A percentile compares a stretch with the other conserved stretches of the same genome.
Evolutionary conservation across 1,139 yeast species (phyloP).

Genomic region (Kurtzmaniella quercitrusa): DNA sequence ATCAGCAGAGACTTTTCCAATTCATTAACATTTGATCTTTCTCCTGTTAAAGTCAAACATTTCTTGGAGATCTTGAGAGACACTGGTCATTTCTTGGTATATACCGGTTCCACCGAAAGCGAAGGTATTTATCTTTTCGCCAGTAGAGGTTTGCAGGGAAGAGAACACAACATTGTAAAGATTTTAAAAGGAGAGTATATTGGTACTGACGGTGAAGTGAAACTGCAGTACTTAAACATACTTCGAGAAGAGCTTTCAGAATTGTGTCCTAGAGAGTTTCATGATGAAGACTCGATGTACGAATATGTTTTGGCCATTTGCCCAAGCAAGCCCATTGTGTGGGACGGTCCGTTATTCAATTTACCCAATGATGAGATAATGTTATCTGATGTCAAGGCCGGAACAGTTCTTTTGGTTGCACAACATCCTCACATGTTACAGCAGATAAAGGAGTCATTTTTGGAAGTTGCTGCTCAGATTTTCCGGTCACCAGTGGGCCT

Average conservation of each 20-base stretch:
- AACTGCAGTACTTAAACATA: conserved; percentile 28
- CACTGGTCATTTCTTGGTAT: conserved; percentile 74
- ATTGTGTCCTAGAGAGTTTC: conserved; percentile 8
- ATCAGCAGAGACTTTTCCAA: conserved; percentile 74
- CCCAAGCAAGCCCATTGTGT: conserved; percentile 80
- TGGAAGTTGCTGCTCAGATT: conserved; percentile 52
- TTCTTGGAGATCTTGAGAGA: conserved; percentile 57
- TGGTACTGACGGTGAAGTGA: conserved; percentile 30
- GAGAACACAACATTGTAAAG: conserved; percentile 38
- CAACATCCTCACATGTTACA: conserved; percentile 37
- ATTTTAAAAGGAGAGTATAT: conserved; percentile 42
- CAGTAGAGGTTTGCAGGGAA: conserved; percentile 50
- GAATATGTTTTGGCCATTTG: conserved; percentile 73
- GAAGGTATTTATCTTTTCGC: conserved; percentile 77
- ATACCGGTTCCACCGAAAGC: conserved; percentile 68
- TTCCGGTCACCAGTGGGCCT: conserved; percentile 49
- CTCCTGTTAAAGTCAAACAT: conserved; percentile 39
- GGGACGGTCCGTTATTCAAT: conserved; percentile 81
- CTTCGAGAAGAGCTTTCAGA: conserved; percentile 18
- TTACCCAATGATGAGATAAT: conserved; percentile 47
- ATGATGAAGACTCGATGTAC: conserved; percentile 21
- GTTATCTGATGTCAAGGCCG: conserved; percentile 53
- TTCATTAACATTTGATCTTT: conserved; percentile 62
- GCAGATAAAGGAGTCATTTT: conserved; percentile 38
- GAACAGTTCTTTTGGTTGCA: conserved; percentile 68